Base-by-base conservation (phyloP, 148 eudicot genomes). In the Heliosperma pusillum region DNA sequence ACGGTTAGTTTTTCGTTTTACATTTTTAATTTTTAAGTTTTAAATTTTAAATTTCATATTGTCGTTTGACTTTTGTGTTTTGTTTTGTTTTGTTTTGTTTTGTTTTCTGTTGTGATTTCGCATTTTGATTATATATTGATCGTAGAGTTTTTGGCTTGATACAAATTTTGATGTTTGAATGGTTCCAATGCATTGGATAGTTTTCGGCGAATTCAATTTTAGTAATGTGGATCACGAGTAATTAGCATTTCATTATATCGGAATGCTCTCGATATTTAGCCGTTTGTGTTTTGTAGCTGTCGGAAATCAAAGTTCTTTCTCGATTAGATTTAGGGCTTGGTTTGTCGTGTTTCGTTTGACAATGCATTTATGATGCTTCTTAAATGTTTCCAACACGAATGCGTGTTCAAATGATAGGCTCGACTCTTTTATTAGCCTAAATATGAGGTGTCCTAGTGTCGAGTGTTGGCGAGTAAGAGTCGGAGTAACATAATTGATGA, bases 1-100 rank as follows among this genome's bases (percentile, higher is more conserved):
- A 92, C 97, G 83, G 97, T 92, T 26, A 76, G 83, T 74, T 66
- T 61, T 29, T 26, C 47, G 74, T 25, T 24, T 17, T 24, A 16
- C 59, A 5, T 55, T 16, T 55, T 3, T 1, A 7, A 10, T 1
- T 61, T 61, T 55, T 3, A 2, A 7, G 74, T 25, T 24, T 17
- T 24, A 16, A 21, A 5, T 55, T 16, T 55, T 3, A 2, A 7
- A 10, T 1, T 61, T 61, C 13, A 24, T 0, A 22, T 22, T 61
- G 4, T 8, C 25, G 5, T 10, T 61, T 61, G 5, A 5, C 11
- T 61, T 61, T 25, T 16, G 4, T 55, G 0, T 16, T 15, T 55
- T 55, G 19, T 55, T 10, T 5, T 55, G 19, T 55, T 15, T 1
- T 55, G 4, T 13, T 33, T 7, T 33, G 0, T 33, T 33, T 55